These are phyloP conservation scores for Nakazawaea populi DNA, from an alignment of 805 yeast species.

Conservation along the genomic window DNA sequence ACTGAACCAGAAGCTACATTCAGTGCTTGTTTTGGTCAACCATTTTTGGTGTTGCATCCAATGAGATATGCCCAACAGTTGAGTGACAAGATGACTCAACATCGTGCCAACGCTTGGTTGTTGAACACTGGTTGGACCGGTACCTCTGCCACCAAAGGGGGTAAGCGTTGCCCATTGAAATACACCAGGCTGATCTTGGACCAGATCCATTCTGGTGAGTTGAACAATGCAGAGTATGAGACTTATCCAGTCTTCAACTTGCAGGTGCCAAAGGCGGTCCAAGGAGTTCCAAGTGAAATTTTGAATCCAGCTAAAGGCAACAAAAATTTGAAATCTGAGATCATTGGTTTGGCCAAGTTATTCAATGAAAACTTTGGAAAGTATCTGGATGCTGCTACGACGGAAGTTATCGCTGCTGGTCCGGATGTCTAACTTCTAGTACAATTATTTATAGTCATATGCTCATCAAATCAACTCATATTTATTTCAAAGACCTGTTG, in stretches of 20 bases:
- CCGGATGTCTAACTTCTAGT: constrained; percentile 44
- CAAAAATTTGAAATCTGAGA: constrained; percentile 40
- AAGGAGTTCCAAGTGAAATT: constrained; percentile 77
- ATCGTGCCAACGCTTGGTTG: constrained; percentile 92
- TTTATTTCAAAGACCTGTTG: neutral
- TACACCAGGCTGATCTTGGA: constrained; percentile 96
- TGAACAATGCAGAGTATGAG: constrained; percentile 77
- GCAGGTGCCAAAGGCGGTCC: constrained; percentile 76
- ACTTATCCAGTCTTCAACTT: constrained; percentile 81
- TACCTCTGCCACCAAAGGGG: constrained; percentile 85
- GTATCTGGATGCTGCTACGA: constrained; percentile 76
- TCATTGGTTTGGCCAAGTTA: constrained; percentile 61
- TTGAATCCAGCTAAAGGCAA: constrained; percentile 75
- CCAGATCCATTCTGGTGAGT: constrained; percentile 87
- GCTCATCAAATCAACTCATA: neutral
- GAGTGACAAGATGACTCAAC: constrained; percentile 84
- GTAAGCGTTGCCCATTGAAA: constrained; percentile 95
- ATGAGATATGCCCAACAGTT: constrained; percentile 96
- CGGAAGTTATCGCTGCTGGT: constrained; percentile 90
- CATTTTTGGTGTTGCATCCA: constrained; percentile 96
- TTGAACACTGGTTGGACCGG: constrained; percentile 99
- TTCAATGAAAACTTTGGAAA: constrained; percentile 84
- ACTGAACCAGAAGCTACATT: constrained; percentile 98
- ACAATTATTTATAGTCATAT: too few relatives aligned
- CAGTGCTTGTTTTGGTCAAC: constrained; percentile 99